Evolutionary conservation across 805 yeast species (phyloP).

Genomic region (Sungouiozyma ichnusensis): DNA sequence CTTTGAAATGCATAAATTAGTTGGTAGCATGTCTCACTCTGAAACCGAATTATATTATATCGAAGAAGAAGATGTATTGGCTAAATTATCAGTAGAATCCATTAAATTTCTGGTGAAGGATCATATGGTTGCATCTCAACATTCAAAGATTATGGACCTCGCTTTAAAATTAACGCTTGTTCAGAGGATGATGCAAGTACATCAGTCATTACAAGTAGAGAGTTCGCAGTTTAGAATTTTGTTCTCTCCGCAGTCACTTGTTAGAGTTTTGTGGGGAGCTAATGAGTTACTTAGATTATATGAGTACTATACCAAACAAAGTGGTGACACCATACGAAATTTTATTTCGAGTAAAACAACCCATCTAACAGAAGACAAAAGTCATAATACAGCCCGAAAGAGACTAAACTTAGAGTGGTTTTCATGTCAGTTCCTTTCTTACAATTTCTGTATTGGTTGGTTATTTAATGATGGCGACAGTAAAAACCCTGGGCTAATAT

Average conservation of each 20-base stretch:
- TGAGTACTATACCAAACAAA: conserved; percentile 14
- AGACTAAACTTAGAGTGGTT: conserved; percentile 27
- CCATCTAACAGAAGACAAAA: neutral
- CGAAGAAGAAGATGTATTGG: conserved; percentile 9
- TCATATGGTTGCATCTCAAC: conserved; percentile 25
- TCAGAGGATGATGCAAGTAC: conserved; percentile 17
- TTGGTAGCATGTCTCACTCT: conserved; percentile 13
- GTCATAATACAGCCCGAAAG: conserved; percentile 3
- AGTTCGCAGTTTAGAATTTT: conserved; percentile 51
- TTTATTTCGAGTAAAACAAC: conserved; percentile 1
- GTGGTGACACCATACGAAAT: conserved; percentile 7
- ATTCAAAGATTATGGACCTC: conserved; percentile 38
- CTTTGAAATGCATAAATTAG: conserved; percentile 18
- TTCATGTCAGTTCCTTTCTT: conserved; percentile 48
- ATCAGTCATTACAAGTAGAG: conserved; percentile 44
- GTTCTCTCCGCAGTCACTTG: conserved; percentile 41
- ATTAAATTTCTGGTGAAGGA: conserved; percentile 24
- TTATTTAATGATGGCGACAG: conserved; percentile 39
- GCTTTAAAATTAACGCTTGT: conserved; percentile 36
- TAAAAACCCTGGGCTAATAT: conserved; percentile 56
- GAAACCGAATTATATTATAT: conserved; percentile 1
- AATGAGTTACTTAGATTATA: conserved; percentile 11
- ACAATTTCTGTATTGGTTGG: conserved; percentile 73
- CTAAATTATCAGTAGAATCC: conserved; percentile 23
- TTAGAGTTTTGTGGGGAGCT: conserved; percentile 30